These are phyloP conservation scores for Ophiostoma ips DNA, from an alignment of 2,329 filamentous ascomycete species.

Conservation along the genomic window DNA sequence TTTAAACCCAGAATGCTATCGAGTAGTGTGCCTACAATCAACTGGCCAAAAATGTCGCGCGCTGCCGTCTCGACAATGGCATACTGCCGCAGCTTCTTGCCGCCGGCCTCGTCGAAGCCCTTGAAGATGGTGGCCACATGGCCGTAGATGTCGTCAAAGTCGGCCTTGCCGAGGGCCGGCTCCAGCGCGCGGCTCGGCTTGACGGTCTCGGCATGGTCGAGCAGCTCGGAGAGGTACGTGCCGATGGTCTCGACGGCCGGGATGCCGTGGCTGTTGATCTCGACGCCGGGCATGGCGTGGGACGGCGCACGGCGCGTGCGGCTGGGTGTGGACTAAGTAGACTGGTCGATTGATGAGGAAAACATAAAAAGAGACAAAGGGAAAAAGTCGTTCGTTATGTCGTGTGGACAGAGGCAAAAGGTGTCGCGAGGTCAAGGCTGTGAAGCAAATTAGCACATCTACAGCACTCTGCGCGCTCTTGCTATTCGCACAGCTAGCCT, in stretches of 20 bases:
- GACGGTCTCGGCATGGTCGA: constrained; percentile 41
- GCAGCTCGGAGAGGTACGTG: constrained; percentile 39
- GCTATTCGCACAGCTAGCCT: not conserved
- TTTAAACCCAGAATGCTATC: constrained; percentile 23
- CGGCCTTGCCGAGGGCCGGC: constrained; percentile 57
- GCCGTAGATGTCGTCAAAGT: constrained; percentile 39
- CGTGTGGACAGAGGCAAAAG: too few relatives aligned
- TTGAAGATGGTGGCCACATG: constrained; percentile 30
- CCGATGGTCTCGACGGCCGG: constrained; percentile 39
- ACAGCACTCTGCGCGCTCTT: too few relatives aligned
- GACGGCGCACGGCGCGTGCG: not conserved
- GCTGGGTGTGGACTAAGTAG: too few relatives aligned
- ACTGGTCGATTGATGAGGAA: too few relatives aligned
- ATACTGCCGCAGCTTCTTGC: constrained; percentile 40
- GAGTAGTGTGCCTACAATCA: constrained; percentile 53
- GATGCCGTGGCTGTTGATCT: constrained; percentile 32
- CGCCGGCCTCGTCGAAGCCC: constrained; percentile 16
- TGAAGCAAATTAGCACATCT: not conserved
- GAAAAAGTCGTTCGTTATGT: too few relatives aligned
- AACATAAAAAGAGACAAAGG: too few relatives aligned
- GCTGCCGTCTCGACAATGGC: constrained; percentile 73
- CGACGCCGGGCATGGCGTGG: constrained; percentile 35
- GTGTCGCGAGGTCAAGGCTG: not conserved
- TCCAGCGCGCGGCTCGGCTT: constrained; percentile 54
- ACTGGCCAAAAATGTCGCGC: constrained; percentile 62